A percentile compares a stretch with the other conserved stretches of the same genome.
Conservation (phyloP, 257 asterid genomes). For the Fraxinus pennsylvanica region DNA sequence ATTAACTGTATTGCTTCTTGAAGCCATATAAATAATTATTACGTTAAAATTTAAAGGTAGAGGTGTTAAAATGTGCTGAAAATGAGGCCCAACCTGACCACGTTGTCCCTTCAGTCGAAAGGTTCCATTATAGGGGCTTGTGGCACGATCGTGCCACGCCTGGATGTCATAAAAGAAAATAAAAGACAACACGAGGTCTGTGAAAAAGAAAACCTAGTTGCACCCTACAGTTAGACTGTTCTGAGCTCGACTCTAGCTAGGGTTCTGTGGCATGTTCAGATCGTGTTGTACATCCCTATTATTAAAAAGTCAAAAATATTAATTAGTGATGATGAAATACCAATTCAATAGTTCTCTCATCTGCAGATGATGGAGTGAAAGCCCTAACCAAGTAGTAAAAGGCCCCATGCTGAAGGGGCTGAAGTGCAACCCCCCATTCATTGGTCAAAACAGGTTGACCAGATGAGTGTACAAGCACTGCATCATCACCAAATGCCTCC, state of each 20-base stretch:
- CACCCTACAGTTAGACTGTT: constrained; percentile 24
- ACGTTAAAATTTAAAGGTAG: no score
- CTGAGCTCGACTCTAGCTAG: constrained; percentile 64
- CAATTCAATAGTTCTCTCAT: not conserved
- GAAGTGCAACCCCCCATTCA: constrained; percentile 76
- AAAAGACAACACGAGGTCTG: no score
- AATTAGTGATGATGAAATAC: not conserved
- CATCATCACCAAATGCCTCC: constrained; percentile 85
- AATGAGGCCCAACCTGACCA: no score
- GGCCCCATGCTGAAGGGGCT: constrained; percentile 80
- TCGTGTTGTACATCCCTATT: constrained; percentile 48
- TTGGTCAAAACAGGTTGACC: constrained; percentile 79
- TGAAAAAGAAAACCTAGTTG: no score
- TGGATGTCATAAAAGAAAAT: no score
- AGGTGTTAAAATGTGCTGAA: no score
- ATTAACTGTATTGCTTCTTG: no score
- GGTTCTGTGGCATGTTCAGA: constrained; percentile 23
- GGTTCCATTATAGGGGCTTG: no score
- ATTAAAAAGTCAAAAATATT: not conserved
- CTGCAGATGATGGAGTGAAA: not conserved
- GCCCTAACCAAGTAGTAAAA: constrained; percentile 69
- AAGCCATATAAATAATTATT: no score
- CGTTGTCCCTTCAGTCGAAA: no score
- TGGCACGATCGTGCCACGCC: no score
- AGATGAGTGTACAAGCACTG: constrained; percentile 65